Percentiles rank a stretch among this genome's conserved stretches.
Evolutionary conservation across 2,329 filamentous ascomycete species (phyloP).

Genomic region (Scytalidium sp.): DNA sequence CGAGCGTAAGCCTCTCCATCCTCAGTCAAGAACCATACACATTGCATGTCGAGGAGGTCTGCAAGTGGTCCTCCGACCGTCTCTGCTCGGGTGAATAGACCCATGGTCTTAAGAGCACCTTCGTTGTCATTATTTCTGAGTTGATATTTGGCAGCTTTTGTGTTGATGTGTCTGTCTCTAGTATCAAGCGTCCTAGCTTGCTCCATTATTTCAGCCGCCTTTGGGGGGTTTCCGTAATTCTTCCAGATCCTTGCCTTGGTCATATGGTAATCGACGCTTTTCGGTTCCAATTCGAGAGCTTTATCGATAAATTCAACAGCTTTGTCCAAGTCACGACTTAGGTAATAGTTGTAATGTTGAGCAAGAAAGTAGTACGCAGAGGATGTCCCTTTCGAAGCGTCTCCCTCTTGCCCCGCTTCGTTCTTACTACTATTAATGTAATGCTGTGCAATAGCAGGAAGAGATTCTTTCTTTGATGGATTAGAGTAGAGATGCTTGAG

Average conservation of each 20-base stretch:
- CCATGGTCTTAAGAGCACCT: conserved; percentile 81
- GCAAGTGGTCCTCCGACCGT: conserved; percentile 82
- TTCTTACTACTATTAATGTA: conserved; percentile 63
- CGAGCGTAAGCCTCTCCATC: conserved; percentile 88
- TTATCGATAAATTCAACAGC: conserved; percentile 81
- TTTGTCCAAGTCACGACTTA: conserved; percentile 79
- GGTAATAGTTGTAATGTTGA: conserved; percentile 92
- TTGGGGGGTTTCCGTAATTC: conserved; percentile 74
- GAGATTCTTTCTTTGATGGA: conserved; percentile 69
- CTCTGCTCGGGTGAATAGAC: conserved; percentile 91
- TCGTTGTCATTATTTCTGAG: conserved; percentile 90
- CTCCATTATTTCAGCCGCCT: conserved; percentile 86
- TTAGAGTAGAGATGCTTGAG: conserved; percentile 90
- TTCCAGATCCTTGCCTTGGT: conserved; percentile 95
- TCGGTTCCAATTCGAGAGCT: conserved; percentile 74
- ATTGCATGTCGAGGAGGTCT: conserved; percentile 97
- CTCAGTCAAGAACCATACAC: conserved; percentile 94
- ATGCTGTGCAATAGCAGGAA: conserved; percentile 73
- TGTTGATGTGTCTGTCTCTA: conserved; percentile 96
- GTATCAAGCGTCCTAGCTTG: conserved; percentile 80
- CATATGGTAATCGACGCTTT: conserved; percentile 89
- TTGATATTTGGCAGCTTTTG: conserved; percentile 95
- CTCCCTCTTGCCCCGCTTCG: conserved; percentile 38
- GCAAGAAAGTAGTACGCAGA: conserved; percentile 90
- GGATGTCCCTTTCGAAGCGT: conserved; percentile 58